A percentile compares a stretch with the other conserved stretches of the same genome.
These are phyloP conservation scores for Phalaenopsis aphrodite DNA, from an alignment of 106 monocot genomes.

Conservation along the genomic window DNA sequence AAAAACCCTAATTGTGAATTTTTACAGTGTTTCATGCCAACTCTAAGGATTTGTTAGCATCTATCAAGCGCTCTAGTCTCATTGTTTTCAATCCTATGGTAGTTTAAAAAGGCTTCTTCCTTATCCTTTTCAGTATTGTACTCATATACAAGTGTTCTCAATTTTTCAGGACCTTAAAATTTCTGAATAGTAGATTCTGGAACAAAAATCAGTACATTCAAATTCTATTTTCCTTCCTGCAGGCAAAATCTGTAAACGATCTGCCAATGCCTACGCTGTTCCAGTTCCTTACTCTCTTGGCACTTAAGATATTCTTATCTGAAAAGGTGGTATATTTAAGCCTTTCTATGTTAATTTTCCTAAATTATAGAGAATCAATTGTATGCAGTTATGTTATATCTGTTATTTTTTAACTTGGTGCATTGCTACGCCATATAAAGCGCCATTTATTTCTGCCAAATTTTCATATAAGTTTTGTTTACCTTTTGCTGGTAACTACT, in stretches of 20 bases:
- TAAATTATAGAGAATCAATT: not conserved
- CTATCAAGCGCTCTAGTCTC: not conserved
- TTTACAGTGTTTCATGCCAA: not conserved
- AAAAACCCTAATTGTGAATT: too few species aligned
- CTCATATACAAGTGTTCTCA: not conserved
- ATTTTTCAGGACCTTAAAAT: not conserved
- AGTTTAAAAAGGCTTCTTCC: not conserved
- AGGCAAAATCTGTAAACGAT: slow-evolving; percentile 52
- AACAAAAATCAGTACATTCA: not conserved
- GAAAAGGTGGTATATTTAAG: slow-evolving; percentile 50
- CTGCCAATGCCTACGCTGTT: slow-evolving; percentile 75
- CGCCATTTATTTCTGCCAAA: not conserved
- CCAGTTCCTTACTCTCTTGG: slow-evolving; percentile 75
- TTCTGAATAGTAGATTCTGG: not conserved
- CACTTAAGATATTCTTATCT: slow-evolving; percentile 73
- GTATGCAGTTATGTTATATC: not conserved
- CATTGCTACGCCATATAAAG: not conserved
- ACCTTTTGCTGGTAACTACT: not conserved
- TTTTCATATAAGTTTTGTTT: not conserved
- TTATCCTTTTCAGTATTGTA: not conserved
- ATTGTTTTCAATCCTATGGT: not conserved
- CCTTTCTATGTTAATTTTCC: slow-evolving; percentile 1
- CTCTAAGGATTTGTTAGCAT: not conserved
- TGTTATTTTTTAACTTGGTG: not conserved
- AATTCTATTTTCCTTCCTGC: slow-evolving; percentile 19